Evolutionary conservation across 345 rosid species (phyloP), one percentile per base, ranked within the genome.

Genomic region (Microthlaspi erraticum): DNA sequence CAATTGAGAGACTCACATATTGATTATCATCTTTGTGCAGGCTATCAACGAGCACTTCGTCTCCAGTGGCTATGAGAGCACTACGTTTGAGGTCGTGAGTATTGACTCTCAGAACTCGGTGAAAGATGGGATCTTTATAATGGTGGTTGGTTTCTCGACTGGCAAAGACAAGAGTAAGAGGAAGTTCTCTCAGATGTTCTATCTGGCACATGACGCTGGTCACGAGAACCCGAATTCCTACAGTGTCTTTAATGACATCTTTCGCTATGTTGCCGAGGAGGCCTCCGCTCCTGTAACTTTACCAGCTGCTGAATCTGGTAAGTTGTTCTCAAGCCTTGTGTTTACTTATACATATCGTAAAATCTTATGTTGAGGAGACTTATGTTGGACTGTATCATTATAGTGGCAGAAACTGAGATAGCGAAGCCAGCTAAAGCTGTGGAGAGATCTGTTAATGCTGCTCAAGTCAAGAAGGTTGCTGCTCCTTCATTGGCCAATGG

Each of bases 161-260:
- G 71, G 66, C 20, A 56, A 57, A 70, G 71, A 64, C 43, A 64
- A 76, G 33, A 46, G 33, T 7, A 38, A 36, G 71, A 76, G 23
- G 71, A 76, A 49, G 2, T 76, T 76, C 12, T 70, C 71, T 18
- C 79, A 76, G 6, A 39, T 52, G 56, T 76, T 76, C 7, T 76
- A 56, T 64, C 62, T 76, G 6, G 71, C 50, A 7, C 71, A 4
- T 64, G 29, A 26, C 29, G 29, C 29, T 26, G 4, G 29, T 3
- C 29, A 26, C 4, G 2, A 26, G 2, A 26, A 26, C 4, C 29
- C 50, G 41, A 18, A 4, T 0, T 6, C 8, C 42, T 58, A 64
- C 0, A 50, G 45, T 13, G 79, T 76, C 49, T 11, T 70, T 56
- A 76, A 70, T 70, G 79, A 76, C 75, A 70, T 76, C 23, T 57